Conservation (phyloP, 139 green algal genomes). For the Tetraselmis striata region DNA sequence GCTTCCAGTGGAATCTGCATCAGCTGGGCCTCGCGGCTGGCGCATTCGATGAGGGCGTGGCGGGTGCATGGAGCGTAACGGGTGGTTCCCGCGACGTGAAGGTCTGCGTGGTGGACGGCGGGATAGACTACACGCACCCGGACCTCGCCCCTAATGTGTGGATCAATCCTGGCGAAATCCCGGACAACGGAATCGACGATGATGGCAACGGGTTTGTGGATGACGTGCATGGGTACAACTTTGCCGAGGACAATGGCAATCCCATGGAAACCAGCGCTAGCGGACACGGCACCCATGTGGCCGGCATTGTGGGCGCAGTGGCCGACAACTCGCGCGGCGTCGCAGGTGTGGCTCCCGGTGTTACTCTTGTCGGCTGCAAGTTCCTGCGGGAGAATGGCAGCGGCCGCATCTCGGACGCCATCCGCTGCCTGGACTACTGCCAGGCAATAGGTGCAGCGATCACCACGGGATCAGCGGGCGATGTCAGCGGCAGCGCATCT, state of each 20-base stretch:
- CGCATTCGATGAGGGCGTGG: neutral
- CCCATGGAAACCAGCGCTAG: neutral
- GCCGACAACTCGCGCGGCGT: neutral
- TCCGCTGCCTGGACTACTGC: neutral
- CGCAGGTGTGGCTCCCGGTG: neutral
- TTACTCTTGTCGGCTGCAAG: neutral
- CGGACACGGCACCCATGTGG: neutral
- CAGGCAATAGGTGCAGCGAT: neutral
- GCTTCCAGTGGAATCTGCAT: neutral
- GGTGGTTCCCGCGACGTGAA: neutral
- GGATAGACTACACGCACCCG: slow-evolving; percentile 43
- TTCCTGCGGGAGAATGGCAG: neutral
- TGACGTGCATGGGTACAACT: neutral
- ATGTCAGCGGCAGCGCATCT: neutral
- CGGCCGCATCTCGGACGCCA: neutral
- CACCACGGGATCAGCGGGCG: neutral
- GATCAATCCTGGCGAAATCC: slow-evolving; percentile 32
- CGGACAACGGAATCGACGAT: neutral
- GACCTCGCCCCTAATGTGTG: slow-evolving; percentile 54
- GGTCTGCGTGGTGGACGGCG: neutral
- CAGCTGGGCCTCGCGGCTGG: neutral
- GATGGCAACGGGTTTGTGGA: neutral
- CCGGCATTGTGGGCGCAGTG: neutral
- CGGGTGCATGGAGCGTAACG: neutral
- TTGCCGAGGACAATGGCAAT: neutral